These are phyloP conservation scores for Oryza officinalis DNA, from an alignment of 176 grass and related monocot genomes.

Conservation along the genomic window DNA sequence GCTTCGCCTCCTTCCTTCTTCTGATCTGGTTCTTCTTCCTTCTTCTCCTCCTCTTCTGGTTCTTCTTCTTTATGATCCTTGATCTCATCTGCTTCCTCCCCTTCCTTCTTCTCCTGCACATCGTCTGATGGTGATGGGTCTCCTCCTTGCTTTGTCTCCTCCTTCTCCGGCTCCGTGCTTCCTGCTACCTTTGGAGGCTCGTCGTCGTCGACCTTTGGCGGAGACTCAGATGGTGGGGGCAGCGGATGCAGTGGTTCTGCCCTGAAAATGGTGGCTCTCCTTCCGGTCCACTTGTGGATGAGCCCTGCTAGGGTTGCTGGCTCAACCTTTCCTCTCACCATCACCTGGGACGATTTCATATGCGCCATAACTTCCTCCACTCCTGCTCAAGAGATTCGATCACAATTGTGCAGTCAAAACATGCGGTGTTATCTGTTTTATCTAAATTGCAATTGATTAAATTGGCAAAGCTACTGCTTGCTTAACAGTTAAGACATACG, in stretches of 20 bases:
- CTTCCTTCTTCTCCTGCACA: background rate
- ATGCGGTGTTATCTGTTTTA: background rate
- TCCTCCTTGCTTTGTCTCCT: background rate
- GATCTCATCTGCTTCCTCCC: background rate
- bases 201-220: background rate
- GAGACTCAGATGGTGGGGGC: background rate
- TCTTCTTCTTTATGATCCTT: background rate
- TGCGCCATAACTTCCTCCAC: slow-evolving; percentile 44
- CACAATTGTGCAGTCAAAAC: too few species aligned
- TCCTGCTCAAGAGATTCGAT: slow-evolving; percentile 25
- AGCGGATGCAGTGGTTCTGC: slow-evolving; percentile 24
- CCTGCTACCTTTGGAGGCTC: background rate
- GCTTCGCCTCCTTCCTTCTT: background rate
- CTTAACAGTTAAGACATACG: too few species aligned
- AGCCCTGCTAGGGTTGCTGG: slow-evolving; percentile 42
- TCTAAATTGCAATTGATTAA: background rate
- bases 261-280: slow-evolving; percentile 34
- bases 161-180: background rate
- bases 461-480: background rate
- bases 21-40: background rate
- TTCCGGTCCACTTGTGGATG: slow-evolving; percentile 50
- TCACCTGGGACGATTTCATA: slow-evolving; percentile 45
- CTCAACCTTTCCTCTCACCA: slow-evolving; percentile 48
- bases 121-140: background rate
- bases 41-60: background rate